Base-by-base conservation (phyloP, 1,139 yeast species). In the Candida anutae region DNA sequence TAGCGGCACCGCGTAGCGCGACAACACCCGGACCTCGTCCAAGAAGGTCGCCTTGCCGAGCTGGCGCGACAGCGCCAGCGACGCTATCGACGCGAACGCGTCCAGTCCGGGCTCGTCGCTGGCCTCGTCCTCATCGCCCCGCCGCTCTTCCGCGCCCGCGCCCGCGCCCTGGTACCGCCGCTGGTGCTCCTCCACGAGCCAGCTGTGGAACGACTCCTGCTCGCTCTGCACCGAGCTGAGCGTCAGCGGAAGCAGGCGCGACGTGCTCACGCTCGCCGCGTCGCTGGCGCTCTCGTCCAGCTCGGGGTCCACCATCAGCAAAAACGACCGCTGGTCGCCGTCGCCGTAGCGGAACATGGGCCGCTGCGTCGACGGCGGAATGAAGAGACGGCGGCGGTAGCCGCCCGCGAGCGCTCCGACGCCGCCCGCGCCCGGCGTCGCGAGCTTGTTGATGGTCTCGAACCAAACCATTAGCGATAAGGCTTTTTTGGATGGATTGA, bases 351-450 rank as follows among this genome's bases (percentile, higher is more conserved):
- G 59, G 39, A 79, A 79, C 29, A 79, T 53, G 1, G 87, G 87
- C 28, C 72, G 69, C 39, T 74, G 69, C 1, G 83, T 78, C 24
- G 82, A 73, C 0, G 87, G 85, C 1, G 85, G 84, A n/a, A 79
- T 69, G 47, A 74, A 79, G 15, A 66, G 43, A 27, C 67, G 49
- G 33, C 71, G 48, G 31, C 70, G 48, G 29, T 69, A 46, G 17
- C 62, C 62, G 15, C 59, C 59, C 5, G 64, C 58, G 14, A 58
- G 34, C n/a, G 57, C 54, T 8, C 19, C 19, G n/a, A n/a, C n/a
- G 17, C 25, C 28, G 12, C 28, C 28, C 6, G 16, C 13, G 26
- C 53, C 51, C 13, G 69, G 69, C 38, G 61, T 62, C 25, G 69
- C 67, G 26, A 64, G 49, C 36, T 53, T 53, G 38, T 65, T 65